Percentiles rank a stretch among this genome's conserved stretches.
phyloP scores from a whole-genome alignment of 352 stramenopile genomes.

The Phytophthora lateralis region DNA sequence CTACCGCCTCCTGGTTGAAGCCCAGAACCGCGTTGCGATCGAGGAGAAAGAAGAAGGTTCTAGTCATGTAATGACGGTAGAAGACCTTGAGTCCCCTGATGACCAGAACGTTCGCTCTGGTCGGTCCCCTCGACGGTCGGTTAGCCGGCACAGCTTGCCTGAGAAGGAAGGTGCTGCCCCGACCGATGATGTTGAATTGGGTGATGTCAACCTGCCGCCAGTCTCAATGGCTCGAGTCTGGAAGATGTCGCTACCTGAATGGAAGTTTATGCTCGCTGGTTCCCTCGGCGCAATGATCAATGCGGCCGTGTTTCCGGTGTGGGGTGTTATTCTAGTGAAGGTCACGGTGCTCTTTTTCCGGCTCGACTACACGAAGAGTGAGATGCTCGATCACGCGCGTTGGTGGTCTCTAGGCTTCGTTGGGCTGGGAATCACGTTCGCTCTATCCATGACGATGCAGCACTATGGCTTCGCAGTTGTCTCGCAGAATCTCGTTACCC shows the following conservation, averaged over 20 bases:
- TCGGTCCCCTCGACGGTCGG: conserved; percentile 24
- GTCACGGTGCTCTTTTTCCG: conserved; percentile 61
- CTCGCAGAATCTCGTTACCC: conserved; percentile 59
- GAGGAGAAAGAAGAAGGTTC: conserved; percentile 18
- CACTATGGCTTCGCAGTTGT: conserved; percentile 64
- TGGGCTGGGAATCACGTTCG: conserved; percentile 40
- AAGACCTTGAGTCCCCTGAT: conserved; percentile 19
- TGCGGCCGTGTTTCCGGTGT: conserved; percentile 57
- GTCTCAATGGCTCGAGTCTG: conserved; percentile 48
- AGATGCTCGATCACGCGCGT: conserved; percentile 53
- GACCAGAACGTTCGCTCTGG: conserved; percentile 22
- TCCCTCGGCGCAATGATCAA: conserved; percentile 43
- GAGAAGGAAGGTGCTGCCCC: conserved; percentile 25
- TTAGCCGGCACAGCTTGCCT: conserved; percentile 29
- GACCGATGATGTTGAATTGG: conserved; percentile 16
- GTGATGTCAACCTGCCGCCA: conserved; percentile 30
- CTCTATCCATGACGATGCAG: conserved; percentile 51
- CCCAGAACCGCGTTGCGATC: conserved; percentile 31
- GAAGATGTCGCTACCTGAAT: conserved; percentile 54
- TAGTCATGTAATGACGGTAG: conserved; percentile 14
- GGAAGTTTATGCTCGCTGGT: conserved; percentile 43
- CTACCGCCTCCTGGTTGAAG: conserved; percentile 44
- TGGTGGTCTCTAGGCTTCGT: conserved; percentile 56
- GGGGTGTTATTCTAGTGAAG: conserved; percentile 55
- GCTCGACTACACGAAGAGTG: conserved; percentile 45